phyloP scores from a whole-genome alignment of 2,329 filamentous ascomycete genomes.

The Emergomyces pasteurianus region DNA sequence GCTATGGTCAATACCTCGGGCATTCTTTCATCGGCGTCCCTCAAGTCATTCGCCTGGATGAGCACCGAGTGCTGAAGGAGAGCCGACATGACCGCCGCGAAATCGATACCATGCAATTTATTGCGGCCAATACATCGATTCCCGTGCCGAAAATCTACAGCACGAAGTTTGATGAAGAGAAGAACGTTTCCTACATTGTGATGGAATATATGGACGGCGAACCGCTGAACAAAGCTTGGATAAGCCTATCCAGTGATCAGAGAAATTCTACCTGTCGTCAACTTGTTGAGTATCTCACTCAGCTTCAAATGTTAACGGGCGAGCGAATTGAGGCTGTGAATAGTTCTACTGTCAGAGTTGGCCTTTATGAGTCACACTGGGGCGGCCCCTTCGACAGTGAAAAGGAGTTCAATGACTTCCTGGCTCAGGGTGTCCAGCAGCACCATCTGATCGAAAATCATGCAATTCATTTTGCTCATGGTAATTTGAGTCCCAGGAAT shows the following conservation, averaged over 20 bases:
- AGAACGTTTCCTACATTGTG: background rate
- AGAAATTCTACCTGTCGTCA: background rate
- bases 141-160: conserved; percentile 1
- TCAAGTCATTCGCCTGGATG: background rate
- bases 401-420: conserved; percentile 4
- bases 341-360: background rate
- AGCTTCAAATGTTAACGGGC: background rate
- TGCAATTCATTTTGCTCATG: conserved; percentile 7
- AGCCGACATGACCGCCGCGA: background rate
- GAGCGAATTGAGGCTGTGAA: conserved; percentile 4
- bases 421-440: background rate
- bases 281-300: conserved; percentile 1
- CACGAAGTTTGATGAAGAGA: background rate
- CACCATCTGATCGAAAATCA: background rate
- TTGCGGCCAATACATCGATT: conserved; percentile 1
- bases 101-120: conserved; percentile 1
- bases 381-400: conserved; percentile 5
- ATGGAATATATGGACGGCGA: conserved; percentile 2
- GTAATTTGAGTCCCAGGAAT: conserved; percentile 9
- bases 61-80: conserved; percentile 1
- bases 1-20: conserved; percentile 1
- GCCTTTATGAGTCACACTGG: background rate
- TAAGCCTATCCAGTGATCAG: background rate
- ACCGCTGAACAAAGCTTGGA: conserved; percentile 1
- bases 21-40: background rate